These are phyloP conservation scores for Mycosphaerella arachidis DNA, from an alignment of 2,329 filamentous ascomycete genomes.

Conservation along the genomic window DNA sequence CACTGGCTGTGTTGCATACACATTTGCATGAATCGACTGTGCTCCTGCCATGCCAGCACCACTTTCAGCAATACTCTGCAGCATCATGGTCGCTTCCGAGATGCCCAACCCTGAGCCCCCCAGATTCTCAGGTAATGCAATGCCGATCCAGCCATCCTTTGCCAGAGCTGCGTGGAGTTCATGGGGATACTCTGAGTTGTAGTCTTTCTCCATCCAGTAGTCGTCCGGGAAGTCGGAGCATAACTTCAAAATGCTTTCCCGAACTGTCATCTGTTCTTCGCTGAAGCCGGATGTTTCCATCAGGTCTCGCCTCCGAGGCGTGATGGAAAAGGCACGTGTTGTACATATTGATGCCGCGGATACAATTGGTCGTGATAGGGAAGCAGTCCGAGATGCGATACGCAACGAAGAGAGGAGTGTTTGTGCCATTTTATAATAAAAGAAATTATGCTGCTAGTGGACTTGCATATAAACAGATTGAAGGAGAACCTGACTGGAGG, in stretches of 20 bases:
- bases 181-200: conserved; percentile 64
- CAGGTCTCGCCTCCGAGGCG: conserved; percentile 37
- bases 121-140: conserved; percentile 68
- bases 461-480: background rate
- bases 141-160: conserved; percentile 74
- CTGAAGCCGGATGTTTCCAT: conserved; percentile 73
- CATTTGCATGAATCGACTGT: conserved; percentile 57
- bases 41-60: conserved; percentile 73
- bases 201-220: conserved; percentile 73
- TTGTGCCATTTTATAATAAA: conserved; percentile 17
- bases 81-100: conserved; percentile 79
- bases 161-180: conserved; percentile 71
- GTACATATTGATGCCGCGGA: conserved; percentile 13
- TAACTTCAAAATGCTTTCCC: conserved; percentile 64
- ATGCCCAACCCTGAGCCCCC: conserved; percentile 74
- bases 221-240: conserved; percentile 67
- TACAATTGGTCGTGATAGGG: background rate
- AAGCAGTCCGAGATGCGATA: conserved; percentile 13
- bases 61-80: conserved; percentile 60
- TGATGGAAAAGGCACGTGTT: conserved; percentile 32
- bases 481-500: background rate
- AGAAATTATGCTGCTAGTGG: background rate
- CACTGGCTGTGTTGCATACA: conserved; percentile 71
- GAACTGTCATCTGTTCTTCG: conserved; percentile 66
- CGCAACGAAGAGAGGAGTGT: conserved; percentile 18